phyloP scores from a whole-genome alignment of 2,329 filamentous ascomycete genomes.

The Talaromyces pinophilus region DNA sequence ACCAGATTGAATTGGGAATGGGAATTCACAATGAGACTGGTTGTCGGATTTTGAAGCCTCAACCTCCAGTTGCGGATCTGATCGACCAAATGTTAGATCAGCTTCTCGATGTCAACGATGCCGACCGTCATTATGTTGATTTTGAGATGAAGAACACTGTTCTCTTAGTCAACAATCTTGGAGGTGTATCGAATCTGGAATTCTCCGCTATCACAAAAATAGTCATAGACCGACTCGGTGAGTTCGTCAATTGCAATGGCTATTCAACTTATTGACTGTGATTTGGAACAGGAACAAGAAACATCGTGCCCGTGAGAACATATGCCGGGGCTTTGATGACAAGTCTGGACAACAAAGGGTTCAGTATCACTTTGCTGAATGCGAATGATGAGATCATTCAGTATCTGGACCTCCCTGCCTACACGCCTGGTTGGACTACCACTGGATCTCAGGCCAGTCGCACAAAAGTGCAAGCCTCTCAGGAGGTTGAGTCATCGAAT shows the following conservation, averaged over 20 bases:
- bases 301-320: background rate
- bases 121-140: background rate
- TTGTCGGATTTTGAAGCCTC: conserved; percentile 15
- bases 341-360: background rate
- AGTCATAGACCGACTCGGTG: background rate
- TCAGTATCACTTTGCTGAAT: background rate
- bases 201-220: background rate
- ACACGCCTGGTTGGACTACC: background rate
- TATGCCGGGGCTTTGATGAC: background rate
- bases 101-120: conserved; percentile 22
- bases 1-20: background rate
- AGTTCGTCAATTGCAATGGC: background rate
- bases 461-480: background rate
- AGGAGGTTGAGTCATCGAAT: background rate
- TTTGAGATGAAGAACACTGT: background rate
- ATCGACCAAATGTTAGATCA: background rate
- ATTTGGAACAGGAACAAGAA: background rate
- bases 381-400: background rate
- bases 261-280: background rate
- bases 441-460: background rate
- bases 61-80: conserved; percentile 23
- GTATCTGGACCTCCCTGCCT: background rate
- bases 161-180: background rate
- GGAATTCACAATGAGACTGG: background rate
- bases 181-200: background rate